Base-by-base conservation (phyloP, 2,329 filamentous ascomycete genomes). In the Xylariaceae sp. region DNA sequence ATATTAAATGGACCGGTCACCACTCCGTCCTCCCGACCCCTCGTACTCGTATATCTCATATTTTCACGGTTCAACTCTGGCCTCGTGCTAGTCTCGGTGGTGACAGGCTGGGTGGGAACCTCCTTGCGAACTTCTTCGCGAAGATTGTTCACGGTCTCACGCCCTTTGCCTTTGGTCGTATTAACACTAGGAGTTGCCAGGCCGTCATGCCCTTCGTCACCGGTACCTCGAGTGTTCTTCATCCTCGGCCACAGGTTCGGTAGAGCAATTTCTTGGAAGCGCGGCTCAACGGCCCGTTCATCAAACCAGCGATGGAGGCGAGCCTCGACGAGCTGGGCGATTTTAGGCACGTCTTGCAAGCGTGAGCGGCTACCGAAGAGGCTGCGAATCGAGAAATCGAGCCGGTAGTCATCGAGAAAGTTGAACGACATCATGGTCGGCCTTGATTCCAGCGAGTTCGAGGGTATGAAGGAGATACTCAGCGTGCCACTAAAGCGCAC, bases 401-500 rank as follows among this genome's bases (percentile, higher is more conserved):
- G 78, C 22, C 89, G 79, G 72, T 95, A 95, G 72, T 94, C 89
- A 68, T 92, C 88, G 32, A 92, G 79, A 67, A 99, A 99, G 53
- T 90, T 95, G 71, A 99, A 97, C 0, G 89, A 89, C 70, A 99
- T 87, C 68, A 91, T 95, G 2, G 94, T 96, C 3, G 88, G 88
- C 2, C 84, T 88, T 21, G 83, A 79, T 61, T 85, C 81, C 12
- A 80, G 79, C 0, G 83, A 79, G 63, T 84, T 86, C 63, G 83
- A 82, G 0, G 94, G 94, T 55, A 95, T 89, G 67, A 97, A 95
- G 1, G 90, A 95, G 42, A 97, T 88, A 42, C 89, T 95, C 16
- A 99, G 75, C 0, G 94, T 99, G 40, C 94, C 94, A 45, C 91
- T 96, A 71, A 99, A 99, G 13, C 94, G 81, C 15, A 96, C 89